Conservation (phyloP, 2,329 filamentous ascomycete species). For the Endocalyx cinctus region DNA sequence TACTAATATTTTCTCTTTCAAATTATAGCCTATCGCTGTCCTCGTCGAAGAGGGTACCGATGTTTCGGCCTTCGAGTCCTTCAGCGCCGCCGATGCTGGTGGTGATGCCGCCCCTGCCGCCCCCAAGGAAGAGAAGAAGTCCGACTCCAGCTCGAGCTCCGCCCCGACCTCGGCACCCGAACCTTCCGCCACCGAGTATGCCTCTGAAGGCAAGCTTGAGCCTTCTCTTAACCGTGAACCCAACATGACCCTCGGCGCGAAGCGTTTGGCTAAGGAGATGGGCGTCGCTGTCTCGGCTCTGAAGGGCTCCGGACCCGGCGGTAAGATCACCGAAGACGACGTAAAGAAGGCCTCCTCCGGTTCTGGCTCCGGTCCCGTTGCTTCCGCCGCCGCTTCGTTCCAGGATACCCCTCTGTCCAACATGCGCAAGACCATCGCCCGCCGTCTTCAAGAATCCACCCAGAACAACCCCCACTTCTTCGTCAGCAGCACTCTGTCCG, state of each 20-base stretch:
- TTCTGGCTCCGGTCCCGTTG: slow-evolving; percentile 50
- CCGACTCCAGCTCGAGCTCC: slow-evolving; percentile 56
- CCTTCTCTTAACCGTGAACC: slow-evolving; percentile 79
- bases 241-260: slow-evolving; percentile 66
- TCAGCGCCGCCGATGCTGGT: slow-evolving; percentile 84
- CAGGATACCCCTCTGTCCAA: slow-evolving; percentile 79
- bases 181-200: slow-evolving; percentile 60
- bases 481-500: slow-evolving; percentile 85
- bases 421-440: slow-evolving; percentile 98
- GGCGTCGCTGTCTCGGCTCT: slow-evolving; percentile 70
- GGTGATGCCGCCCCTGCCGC: slow-evolving; percentile 65
- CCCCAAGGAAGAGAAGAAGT: slow-evolving; percentile 63
- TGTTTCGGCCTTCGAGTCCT: slow-evolving; percentile 81
- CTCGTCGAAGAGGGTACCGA: slow-evolving; percentile 90
- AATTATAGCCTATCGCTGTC: slow-evolving; percentile 80
- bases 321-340: slow-evolving; percentile 86
- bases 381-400: slow-evolving; percentile 60
- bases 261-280: slow-evolving; percentile 80
- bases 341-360: slow-evolving; percentile 78
- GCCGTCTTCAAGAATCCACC: slow-evolving; percentile 81
- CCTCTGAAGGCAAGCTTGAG: slow-evolving; percentile 73
- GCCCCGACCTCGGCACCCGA: slow-evolving; percentile 53
- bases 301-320: slow-evolving; percentile 83
- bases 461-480: slow-evolving; percentile 98
- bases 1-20: slow-evolving; percentile 1